Evolutionary conservation across 2,329 filamentous ascomycete species (phyloP), one percentile per base, ranked within the genome.

Genomic region (Cercospora janseana): DNA sequence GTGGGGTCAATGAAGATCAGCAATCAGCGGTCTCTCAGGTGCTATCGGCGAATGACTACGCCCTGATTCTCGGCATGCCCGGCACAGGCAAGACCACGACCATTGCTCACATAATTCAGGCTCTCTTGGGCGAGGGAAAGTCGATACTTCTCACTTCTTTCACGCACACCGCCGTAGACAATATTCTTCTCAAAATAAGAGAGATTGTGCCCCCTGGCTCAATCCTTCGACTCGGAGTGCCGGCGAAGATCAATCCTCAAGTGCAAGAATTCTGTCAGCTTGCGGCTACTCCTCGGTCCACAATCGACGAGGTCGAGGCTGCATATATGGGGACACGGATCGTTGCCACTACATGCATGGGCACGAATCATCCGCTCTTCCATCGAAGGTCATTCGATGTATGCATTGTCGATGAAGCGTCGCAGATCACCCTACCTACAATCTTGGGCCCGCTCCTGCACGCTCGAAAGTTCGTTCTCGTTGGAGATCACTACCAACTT

Each of bases 71-170:
- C 15, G 93, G 93, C 21, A 98, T 98, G 93, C 93, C 93, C 1
- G 93, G 93, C 6, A 98, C 93, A 0, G 93, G 93, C 51, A 98
- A 98, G 70, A 98, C 93, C 2, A 98, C 93, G 0, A 98, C 93
- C 0, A 97, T 98, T 63, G 90, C 92, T 4, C 91, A 97, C 66
- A 96, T 98, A 60, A 97, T 98, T 62, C 85, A 88, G 35, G 88
- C 92, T 1, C 76, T 98, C 23, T 86, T 93, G 4, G 83, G 86
- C 0, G 88, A 95, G 67, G 87, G 89, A 8, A 97, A 97, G 72
- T 95, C 87, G 49, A 90, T 98, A 10, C 75, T 98, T 5, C 75
- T 98, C 31, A 94, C 93, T 0, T 96, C 91, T 0, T 97, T 97
- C 68, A 98, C 93, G 0, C 93, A 98, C 66, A 95, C 91, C 1